These are phyloP conservation scores for Hypoxylon sp. DNA, from an alignment of 2,329 filamentous ascomycete genomes.

Conservation along the genomic window DNA sequence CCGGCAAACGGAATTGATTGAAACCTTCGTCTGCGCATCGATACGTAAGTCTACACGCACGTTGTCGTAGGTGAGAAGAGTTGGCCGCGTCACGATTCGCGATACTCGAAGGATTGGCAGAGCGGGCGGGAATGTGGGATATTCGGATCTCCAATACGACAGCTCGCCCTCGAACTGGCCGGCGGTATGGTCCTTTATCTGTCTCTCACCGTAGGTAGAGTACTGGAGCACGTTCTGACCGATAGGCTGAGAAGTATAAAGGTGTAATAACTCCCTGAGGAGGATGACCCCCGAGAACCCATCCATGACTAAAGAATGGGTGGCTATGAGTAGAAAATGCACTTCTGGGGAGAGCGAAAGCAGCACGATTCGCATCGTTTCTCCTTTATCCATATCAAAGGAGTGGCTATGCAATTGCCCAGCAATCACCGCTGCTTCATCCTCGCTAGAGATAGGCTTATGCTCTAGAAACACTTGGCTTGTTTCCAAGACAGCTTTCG, in stretches of 20 bases:
- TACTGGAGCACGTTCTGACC: neutral
- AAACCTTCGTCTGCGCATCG: neutral
- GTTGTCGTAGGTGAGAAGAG: neutral
- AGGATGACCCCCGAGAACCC: constrained; percentile 14
- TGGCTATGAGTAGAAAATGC: constrained; percentile 21
- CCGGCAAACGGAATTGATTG: neutral
- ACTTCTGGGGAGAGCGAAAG: constrained; percentile 5
- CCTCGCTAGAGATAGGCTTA: neutral
- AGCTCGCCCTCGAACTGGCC: neutral
- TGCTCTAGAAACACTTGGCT: neutral
- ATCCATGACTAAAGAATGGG: constrained; percentile 21
- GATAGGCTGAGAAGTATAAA: neutral
- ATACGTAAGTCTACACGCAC: neutral
- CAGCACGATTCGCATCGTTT: constrained; percentile 16
- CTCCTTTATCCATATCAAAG: constrained; percentile 21
- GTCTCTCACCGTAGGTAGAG: neutral
- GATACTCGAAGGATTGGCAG: neutral
- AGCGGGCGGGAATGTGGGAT: neutral
- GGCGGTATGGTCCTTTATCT: neutral
- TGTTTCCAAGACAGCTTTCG: neutral
- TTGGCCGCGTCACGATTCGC: neutral
- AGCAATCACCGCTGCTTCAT: neutral
- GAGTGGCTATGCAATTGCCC: neutral
- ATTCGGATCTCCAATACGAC: neutral
- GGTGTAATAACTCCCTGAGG: constrained; percentile 8